A percentile compares a stretch with the other conserved stretches of the same genome.
Evolutionary conservation across 805 yeast genomes (phyloP).

Genomic region (Kluyveromyces wickerhamii): DNA sequence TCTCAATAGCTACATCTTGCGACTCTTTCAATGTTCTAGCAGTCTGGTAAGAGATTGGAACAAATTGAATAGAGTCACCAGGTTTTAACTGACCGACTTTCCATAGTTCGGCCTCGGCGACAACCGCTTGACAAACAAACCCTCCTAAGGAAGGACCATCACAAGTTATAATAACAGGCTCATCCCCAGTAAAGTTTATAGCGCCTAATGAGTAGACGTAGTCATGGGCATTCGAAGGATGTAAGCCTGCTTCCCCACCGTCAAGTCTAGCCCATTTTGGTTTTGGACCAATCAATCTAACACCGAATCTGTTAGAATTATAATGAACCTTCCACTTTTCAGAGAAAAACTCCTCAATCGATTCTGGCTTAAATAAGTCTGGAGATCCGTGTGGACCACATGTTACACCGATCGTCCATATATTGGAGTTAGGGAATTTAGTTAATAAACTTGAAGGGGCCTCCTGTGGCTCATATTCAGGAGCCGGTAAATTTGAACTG

Average conservation of each 20-base stretch:
- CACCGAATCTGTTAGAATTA: conserved; percentile 95
- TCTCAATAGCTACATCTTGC: conserved; percentile 50
- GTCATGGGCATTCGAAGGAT: conserved; percentile 98
- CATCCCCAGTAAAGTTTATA: conserved; percentile 96
- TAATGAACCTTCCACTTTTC: conserved; percentile 91
- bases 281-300: conserved; percentile 88
- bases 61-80: conserved; percentile 77
- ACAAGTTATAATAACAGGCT: conserved; percentile 92
- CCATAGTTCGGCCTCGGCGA: conserved; percentile 95
- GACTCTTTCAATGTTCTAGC: conserved; percentile 57
- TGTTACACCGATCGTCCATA: conserved; percentile 86
- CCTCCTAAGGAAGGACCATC: conserved; percentile 99
- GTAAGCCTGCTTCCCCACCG: conserved; percentile 97
- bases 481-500: conserved; percentile 64
- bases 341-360: conserved; percentile 65
- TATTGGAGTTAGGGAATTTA: conserved; percentile 22
- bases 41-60: conserved; percentile 60
- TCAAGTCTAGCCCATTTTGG: conserved; percentile 94
- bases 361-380: conserved; percentile 77
- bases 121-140: conserved; percentile 93
- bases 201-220: conserved; percentile 96
- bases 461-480: conserved; percentile 53
- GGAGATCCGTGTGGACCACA: conserved; percentile 99
- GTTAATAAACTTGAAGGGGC: conserved; percentile 42
- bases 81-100: conserved; percentile 97